phyloP scores from a whole-genome alignment of 176 grass and related monocot genomes.

The Hordeum marinum region DNA sequence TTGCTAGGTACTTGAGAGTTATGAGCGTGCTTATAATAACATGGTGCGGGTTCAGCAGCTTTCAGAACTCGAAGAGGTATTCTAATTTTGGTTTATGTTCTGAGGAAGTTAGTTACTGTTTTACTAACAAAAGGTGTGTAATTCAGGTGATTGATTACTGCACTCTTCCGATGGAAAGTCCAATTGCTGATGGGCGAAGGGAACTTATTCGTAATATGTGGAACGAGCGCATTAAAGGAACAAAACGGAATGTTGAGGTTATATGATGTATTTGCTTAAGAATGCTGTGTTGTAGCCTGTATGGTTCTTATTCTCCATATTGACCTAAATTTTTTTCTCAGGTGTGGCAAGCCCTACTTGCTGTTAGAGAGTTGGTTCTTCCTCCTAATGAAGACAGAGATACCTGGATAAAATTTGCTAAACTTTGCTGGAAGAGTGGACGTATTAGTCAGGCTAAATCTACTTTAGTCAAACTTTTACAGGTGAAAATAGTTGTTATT shows the following conservation, averaged over 20 bases:
- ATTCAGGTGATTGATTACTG: slow-evolving; percentile 96
- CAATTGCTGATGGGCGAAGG: slow-evolving; percentile 75
- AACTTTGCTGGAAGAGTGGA: slow-evolving; percentile 95
- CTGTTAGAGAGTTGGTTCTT: slow-evolving; percentile 94
- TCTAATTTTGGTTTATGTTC: background rate
- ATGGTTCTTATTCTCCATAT: slow-evolving; percentile 2
- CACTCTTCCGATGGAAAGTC: slow-evolving; percentile 70
- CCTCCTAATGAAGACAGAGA: slow-evolving; percentile 95
- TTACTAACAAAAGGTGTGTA: slow-evolving; percentile 19
- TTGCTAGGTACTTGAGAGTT: slow-evolving; percentile 92
- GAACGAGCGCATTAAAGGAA: slow-evolving; percentile 95
- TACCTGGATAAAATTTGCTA: slow-evolving; percentile 97
- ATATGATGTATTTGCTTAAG: slow-evolving; percentile 29
- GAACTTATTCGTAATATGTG: slow-evolving; percentile 99
- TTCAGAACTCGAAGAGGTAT: slow-evolving; percentile 96
- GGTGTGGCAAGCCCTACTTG: slow-evolving; percentile 96
- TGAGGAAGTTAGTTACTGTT: slow-evolving; percentile 5
- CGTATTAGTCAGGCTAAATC: slow-evolving; percentile 94
- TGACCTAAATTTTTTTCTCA: slow-evolving; percentile 32
- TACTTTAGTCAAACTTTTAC: slow-evolving; percentile 93
- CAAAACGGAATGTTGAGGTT: slow-evolving; percentile 97
- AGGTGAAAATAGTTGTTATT: slow-evolving; percentile 37
- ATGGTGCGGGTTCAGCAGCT: slow-evolving; percentile 98
- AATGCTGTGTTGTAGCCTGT: background rate
- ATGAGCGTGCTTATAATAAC: slow-evolving; percentile 96